phyloP scores from a whole-genome alignment of 2,329 filamentous ascomycete genomes.

The Fusarium scirpi region DNA sequence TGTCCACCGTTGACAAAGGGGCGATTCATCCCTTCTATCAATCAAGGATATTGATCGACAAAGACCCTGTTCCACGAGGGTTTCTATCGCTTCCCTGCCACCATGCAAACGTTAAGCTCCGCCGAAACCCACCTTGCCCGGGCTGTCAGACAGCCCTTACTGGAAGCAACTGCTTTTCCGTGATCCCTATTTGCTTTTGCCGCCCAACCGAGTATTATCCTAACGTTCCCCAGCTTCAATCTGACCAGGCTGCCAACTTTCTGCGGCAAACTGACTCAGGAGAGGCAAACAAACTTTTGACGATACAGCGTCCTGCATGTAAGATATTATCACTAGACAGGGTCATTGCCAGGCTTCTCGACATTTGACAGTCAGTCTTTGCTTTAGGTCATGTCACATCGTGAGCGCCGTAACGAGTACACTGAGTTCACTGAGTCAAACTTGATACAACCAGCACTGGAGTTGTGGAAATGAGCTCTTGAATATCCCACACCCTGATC shows the following conservation, averaged over 20 bases:
- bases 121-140: conserved; percentile 18
- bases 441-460: conserved; percentile 14
- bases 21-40: conserved; percentile 36
- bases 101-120: conserved; percentile 32
- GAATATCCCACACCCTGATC: conserved; percentile 13
- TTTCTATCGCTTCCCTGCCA: conserved; percentile 29
- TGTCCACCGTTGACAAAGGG: conserved; percentile 9
- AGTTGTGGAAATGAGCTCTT: conserved; percentile 16
- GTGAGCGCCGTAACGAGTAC: conserved; percentile 1
- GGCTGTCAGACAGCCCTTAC: conserved; percentile 17
- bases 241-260: conserved; percentile 32
- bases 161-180: conserved; percentile 33
- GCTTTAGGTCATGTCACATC: conserved; percentile 39
- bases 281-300: conserved; percentile 30
- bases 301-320: conserved; percentile 13
- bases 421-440: conserved; percentile 19
- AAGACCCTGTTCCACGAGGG: conserved; percentile 38
- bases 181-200: conserved; percentile 35
- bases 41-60: conserved; percentile 37
- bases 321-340: conserved; percentile 18
- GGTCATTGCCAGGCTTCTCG: conserved; percentile 21
- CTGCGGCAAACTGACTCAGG: conserved; percentile 32
- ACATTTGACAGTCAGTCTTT: conserved; percentile 14
- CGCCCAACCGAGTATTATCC: conserved; percentile 31
- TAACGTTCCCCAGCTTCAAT: conserved; percentile 26